phyloP scores from a whole-genome alignment of 768 basidiomycete genomes.

The Suillus paluster region DNA sequence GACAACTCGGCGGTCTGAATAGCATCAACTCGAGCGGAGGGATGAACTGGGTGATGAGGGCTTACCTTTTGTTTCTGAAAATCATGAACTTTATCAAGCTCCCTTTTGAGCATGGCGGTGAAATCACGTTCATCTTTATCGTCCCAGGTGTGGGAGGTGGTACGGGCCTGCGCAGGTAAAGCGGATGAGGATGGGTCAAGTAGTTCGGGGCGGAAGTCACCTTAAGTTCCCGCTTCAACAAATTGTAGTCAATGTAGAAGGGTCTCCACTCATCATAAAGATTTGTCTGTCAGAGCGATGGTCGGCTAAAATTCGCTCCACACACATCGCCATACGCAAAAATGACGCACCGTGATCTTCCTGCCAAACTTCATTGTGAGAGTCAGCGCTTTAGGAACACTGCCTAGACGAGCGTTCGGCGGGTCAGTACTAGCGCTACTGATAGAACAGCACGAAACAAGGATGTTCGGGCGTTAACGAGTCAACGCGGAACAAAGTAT shows the following conservation, averaged over 20 bases:
- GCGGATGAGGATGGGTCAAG: not conserved
- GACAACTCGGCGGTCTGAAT: slow-evolving; percentile 80
- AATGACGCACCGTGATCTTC: slow-evolving; percentile 64
- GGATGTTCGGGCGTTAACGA: no score
- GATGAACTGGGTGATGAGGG: slow-evolving; percentile 10
- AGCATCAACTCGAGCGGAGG: slow-evolving; percentile 4
- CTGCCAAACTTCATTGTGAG: slow-evolving; percentile 76
- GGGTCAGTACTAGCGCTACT: no score
- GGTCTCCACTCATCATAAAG: slow-evolving; percentile 91
- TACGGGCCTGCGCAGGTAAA: slow-evolving; percentile 45
- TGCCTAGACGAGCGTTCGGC: no score
- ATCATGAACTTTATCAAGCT: slow-evolving; percentile 92
- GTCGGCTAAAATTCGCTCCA: not conserved
- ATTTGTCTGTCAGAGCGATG: slow-evolving; percentile 57
- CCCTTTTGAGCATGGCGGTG: slow-evolving; percentile 73
- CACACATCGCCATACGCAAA: not conserved
- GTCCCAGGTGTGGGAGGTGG: slow-evolving; percentile 66
- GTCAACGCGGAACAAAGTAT: no score
- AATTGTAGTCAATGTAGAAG: slow-evolving; percentile 89
- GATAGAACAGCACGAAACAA: no score
- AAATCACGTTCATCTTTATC: slow-evolving; percentile 84
- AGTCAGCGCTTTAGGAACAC: no score
- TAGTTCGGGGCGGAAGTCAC: slow-evolving; percentile 36
- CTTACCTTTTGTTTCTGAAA: slow-evolving; percentile 89
- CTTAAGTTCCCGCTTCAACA: slow-evolving; percentile 90